A percentile compares a stretch with the other conserved stretches of the same genome.
phyloP scores from a whole-genome alignment of 31 red algal species.

The Odonthalia washingtoniensis region DNA sequence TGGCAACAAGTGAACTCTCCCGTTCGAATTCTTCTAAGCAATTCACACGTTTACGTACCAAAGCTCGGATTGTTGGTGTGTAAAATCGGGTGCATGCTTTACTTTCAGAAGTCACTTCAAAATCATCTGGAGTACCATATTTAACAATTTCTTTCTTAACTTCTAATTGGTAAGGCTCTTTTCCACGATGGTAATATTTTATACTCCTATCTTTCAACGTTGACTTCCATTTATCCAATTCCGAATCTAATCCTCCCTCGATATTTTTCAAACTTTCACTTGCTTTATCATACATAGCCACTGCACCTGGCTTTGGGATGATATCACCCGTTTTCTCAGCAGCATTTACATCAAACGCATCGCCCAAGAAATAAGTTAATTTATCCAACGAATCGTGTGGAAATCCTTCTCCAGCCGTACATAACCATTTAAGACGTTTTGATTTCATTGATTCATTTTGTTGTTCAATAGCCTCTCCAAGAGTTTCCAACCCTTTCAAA shows the following conservation, averaged over 20 bases:
- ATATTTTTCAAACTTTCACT: slow-evolving; percentile 52
- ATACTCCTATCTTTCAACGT: slow-evolving; percentile 56
- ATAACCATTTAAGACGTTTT: slow-evolving; percentile 65
- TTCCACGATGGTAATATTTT: slow-evolving; percentile 88
- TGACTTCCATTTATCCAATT: slow-evolving; percentile 64
- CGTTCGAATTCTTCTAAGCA: slow-evolving; percentile 60
- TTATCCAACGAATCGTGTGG: slow-evolving; percentile 50
- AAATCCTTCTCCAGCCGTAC: slow-evolving; percentile 53
- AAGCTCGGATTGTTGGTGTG: slow-evolving; percentile 61
- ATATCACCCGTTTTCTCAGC: slow-evolving; percentile 68
- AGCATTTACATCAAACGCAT: slow-evolving; percentile 73
- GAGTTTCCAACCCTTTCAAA: slow-evolving; percentile 62
- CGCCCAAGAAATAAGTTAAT: slow-evolving; percentile 68
- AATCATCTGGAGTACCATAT: slow-evolving; percentile 62
- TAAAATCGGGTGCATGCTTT: slow-evolving; percentile 78
- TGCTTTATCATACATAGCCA: slow-evolving; percentile 50
- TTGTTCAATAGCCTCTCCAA: slow-evolving; percentile 33
- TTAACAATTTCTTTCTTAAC: slow-evolving; percentile 47
- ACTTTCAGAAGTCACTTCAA: slow-evolving; percentile 87
- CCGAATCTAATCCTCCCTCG: slow-evolving; percentile 46
- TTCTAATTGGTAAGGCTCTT: slow-evolving; percentile 94
- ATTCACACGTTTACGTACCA: slow-evolving; percentile 59
- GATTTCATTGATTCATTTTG: slow-evolving; percentile 28
- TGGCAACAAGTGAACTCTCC: slow-evolving; percentile 50
- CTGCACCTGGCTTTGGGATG: slow-evolving; percentile 58